Base-by-base conservation (phyloP, 2,329 filamentous ascomycete genomes). In the Chalaropsis ovoidea region DNA sequence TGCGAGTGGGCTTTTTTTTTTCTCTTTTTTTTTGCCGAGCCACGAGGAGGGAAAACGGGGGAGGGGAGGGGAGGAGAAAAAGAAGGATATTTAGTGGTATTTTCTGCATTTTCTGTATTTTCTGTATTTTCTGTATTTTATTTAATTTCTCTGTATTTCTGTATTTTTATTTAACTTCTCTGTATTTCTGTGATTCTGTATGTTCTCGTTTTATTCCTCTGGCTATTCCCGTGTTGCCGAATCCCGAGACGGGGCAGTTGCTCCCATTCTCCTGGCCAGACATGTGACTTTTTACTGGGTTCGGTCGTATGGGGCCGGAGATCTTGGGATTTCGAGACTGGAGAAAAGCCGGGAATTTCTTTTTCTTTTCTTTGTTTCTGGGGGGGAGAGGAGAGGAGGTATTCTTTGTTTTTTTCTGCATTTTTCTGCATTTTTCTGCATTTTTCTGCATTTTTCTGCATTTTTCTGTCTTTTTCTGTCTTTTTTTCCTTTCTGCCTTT, bases 191-290 rank as follows among this genome's bases (percentile, higher is more conserved):
- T n/a, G n/a, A n/a, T n/a, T n/a, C 31, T 17, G 19, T n/a, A n/a
- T 22, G 47, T 27, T 31, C 22, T 63, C n/a, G 52, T 19, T 42
- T 49, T 13, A 8, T 41, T 39, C 10, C n/a, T 22, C 15, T 39
- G 35, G 8, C 35, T 13, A 54, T 64, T 54, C 27, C 35, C 39
- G 47, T 58, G 43, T 42, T 47, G 47, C 47, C 47, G 47, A 52
- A 52, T 52, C 22, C 47, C 47, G 47, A 52, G 15, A 52, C 47
- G 47, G 47, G 43, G 47, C 19, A 42, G 39, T 17, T n/a, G 56
- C 39, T 7, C 31, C 6, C 4, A 31, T 31, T 39, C 35, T 39
- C 35, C 47, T 15, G 24, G 47, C 39, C 45, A 31, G 42, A 24
- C 35, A 64, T 64, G 63, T 60, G 52, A 47, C 41, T 60, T 17